Percentiles rank a stretch among this genome's conserved stretches.
These are phyloP conservation scores for Austroboletus niveus DNA, from an alignment of 1,284 basidiomycete genomes.

Conservation along the genomic window DNA sequence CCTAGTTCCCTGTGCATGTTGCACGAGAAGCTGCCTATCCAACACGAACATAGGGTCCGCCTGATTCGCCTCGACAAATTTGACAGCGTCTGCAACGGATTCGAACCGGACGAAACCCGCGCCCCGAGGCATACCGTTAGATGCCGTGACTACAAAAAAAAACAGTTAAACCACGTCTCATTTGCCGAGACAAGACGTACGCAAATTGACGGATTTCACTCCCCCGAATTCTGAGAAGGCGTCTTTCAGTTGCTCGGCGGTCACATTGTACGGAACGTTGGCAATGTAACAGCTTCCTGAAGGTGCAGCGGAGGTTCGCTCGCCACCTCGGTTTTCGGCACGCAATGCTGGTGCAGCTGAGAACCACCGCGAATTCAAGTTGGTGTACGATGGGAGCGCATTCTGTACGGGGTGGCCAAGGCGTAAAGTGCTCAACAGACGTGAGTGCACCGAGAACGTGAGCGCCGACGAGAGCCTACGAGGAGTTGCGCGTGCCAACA, in stretches of 20 bases:
- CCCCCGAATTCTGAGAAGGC: constrained; percentile 39
- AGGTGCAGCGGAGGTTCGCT: constrained; percentile 6
- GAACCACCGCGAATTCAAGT: constrained; percentile 10
- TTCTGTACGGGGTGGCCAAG: neutral
- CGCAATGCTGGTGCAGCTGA: constrained; percentile 14
- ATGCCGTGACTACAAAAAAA: constrained; percentile 23
- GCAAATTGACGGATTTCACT: constrained; percentile 34
- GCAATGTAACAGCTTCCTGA: constrained; percentile 43
- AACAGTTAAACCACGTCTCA: constrained; percentile 2
- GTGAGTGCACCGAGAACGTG: constrained; percentile 10
- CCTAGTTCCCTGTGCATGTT: constrained; percentile 29
- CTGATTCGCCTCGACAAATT: constrained; percentile 33
- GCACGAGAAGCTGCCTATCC: constrained; percentile 42
- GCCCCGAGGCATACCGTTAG: constrained; percentile 40
- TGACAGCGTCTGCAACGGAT: constrained; percentile 34
- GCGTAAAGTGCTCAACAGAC: constrained; percentile 12
- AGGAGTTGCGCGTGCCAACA: constrained; percentile 19
- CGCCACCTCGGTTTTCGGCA: neutral
- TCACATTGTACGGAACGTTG: constrained; percentile 43
- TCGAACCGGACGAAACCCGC: constrained; percentile 46
- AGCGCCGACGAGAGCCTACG: constrained; percentile 8
- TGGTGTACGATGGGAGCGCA: neutral
- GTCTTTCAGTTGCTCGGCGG: constrained; percentile 37
- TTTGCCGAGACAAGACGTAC: constrained; percentile 21
- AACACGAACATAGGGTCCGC: constrained; percentile 44